Percentiles rank a stretch among this genome's conserved stretches.
These are phyloP conservation scores for Leptodontidium sp. DNA, from an alignment of 2,329 filamentous ascomycete species.

Conservation along the genomic window DNA sequence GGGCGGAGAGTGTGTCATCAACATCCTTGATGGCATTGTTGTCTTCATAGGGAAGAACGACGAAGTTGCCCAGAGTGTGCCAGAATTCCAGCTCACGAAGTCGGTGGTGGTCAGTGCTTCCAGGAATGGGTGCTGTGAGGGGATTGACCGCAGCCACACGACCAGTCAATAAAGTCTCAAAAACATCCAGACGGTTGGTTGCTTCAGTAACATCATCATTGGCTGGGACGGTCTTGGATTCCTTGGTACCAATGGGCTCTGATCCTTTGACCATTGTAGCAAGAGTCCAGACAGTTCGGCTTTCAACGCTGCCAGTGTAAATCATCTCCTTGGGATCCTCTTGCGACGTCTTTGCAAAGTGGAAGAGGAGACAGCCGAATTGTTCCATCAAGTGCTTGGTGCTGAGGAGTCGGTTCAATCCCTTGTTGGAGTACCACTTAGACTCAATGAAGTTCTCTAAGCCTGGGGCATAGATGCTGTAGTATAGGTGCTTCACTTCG, in stretches of 20 bases:
- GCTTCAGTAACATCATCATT: slow-evolving; percentile 70
- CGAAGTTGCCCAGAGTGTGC: slow-evolving; percentile 77
- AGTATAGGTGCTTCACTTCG: slow-evolving; percentile 76
- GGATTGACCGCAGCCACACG: slow-evolving; percentile 68
- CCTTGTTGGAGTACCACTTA: slow-evolving; percentile 74
- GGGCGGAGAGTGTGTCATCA: slow-evolving; percentile 69
- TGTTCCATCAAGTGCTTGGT: slow-evolving; percentile 69
- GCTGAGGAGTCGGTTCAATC: slow-evolving; percentile 53
- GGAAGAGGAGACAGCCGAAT: slow-evolving; percentile 70
- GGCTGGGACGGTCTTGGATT: slow-evolving; percentile 52
- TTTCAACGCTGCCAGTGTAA: slow-evolving; percentile 63
- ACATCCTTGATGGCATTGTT: slow-evolving; percentile 63
- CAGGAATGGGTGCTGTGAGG: slow-evolving; percentile 59
- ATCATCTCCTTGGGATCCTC: slow-evolving; percentile 61
- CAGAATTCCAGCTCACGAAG: slow-evolving; percentile 81
- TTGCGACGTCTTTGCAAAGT: slow-evolving; percentile 57
- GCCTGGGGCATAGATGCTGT: slow-evolving; percentile 77
- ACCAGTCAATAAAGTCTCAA: slow-evolving; percentile 80
- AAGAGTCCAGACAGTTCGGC: slow-evolving; percentile 67
- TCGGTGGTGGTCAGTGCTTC: slow-evolving; percentile 60
- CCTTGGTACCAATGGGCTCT: slow-evolving; percentile 45
- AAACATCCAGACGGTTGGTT: slow-evolving; percentile 74
- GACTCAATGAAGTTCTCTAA: slow-evolving; percentile 83
- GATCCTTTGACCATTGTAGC: slow-evolving; percentile 53
- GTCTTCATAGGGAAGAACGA: slow-evolving; percentile 70